Percentiles rank a stretch among this genome's conserved stretches.
phyloP scores from a whole-genome alignment of 2,329 filamentous ascomycete genomes.

The Fusarium xylarioides region DNA sequence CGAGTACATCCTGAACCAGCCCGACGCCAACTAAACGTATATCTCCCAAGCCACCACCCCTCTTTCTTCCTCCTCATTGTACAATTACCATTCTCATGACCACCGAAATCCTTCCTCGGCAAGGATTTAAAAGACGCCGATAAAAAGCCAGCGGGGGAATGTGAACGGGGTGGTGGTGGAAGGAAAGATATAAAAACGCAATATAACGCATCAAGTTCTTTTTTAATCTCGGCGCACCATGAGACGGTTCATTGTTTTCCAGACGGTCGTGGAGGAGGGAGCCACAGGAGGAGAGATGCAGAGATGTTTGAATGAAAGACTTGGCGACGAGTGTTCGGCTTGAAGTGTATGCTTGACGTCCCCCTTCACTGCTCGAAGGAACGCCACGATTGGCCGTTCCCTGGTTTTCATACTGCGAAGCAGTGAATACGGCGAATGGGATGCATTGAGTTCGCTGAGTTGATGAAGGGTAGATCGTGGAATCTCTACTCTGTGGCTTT shows the following conservation, averaged over 20 bases:
- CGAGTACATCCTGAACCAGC: slow-evolving; percentile 91
- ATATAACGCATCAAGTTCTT: slow-evolving; percentile 22
- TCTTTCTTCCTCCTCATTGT: slow-evolving; percentile 34
- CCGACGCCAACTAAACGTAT: slow-evolving; percentile 76
- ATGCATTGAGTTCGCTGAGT: neutral
- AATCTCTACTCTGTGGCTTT: slow-evolving; percentile 39
- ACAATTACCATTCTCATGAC: slow-evolving; percentile 39
- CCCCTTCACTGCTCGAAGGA: neutral
- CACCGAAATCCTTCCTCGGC: slow-evolving; percentile 26
- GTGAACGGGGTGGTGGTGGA: neutral
- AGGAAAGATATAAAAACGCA: slow-evolving; percentile 21
- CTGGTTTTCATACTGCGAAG: neutral
- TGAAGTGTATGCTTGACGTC: slow-evolving; percentile 1
- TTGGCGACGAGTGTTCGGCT: slow-evolving; percentile 14
- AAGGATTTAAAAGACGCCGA: slow-evolving; percentile 32
- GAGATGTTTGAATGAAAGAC: slow-evolving; percentile 25
- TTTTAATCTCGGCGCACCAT: slow-evolving; percentile 36
- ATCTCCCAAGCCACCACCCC: slow-evolving; percentile 12
- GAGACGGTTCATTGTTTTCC: slow-evolving; percentile 29
- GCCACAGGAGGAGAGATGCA: neutral
- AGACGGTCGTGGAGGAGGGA: slow-evolving; percentile 16
- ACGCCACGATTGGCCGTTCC: neutral
- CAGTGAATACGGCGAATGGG: neutral
- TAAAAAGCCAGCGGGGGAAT: slow-evolving; percentile 7
- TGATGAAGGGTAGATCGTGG: slow-evolving; percentile 14